Conservation (phyloP, 108 stramenopile genomes). For the Asterionellopsis glacialis region DNA sequence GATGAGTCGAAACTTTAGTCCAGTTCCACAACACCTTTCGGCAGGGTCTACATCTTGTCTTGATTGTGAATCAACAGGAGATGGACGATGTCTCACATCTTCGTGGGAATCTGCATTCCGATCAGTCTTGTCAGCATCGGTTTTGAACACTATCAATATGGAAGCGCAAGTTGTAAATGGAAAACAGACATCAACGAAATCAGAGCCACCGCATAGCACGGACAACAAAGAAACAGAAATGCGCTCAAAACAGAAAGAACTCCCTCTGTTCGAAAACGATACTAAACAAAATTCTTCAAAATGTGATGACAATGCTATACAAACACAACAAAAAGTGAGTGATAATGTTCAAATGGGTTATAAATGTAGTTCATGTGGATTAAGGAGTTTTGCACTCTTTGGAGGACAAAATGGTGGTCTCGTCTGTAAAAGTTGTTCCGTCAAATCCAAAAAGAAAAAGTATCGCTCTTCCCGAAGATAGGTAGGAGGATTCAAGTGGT, state of each 20-base stretch:
- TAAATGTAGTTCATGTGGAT: neutral
- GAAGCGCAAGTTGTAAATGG: neutral
- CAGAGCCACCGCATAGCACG: neutral
- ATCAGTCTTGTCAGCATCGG: slow-evolving; percentile 33
- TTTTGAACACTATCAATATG: slow-evolving; percentile 7
- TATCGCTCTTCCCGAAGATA: neutral
- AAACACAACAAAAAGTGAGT: neutral
- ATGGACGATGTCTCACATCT: slow-evolving; percentile 39
- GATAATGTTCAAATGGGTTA: neutral
- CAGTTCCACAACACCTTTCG: slow-evolving; percentile 14
- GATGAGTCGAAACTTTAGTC: slow-evolving; percentile 1
- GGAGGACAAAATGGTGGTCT: neutral
- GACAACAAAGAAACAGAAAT: neutral
- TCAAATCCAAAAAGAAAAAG: too few relatives aligned
- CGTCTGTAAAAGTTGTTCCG: neutral
- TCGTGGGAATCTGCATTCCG: slow-evolving; percentile 59
- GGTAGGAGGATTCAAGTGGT: neutral
- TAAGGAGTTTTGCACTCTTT: neutral
- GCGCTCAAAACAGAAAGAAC: neutral
- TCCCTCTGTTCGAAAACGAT: neutral
- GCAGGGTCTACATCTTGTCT: slow-evolving; percentile 19
- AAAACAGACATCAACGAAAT: neutral
- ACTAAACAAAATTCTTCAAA: neutral
- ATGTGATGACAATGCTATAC: neutral
- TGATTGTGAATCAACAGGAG: slow-evolving; percentile 14